Conservation (phyloP, 2,329 filamentous ascomycete species). For the Diaporthe capsici region DNA sequence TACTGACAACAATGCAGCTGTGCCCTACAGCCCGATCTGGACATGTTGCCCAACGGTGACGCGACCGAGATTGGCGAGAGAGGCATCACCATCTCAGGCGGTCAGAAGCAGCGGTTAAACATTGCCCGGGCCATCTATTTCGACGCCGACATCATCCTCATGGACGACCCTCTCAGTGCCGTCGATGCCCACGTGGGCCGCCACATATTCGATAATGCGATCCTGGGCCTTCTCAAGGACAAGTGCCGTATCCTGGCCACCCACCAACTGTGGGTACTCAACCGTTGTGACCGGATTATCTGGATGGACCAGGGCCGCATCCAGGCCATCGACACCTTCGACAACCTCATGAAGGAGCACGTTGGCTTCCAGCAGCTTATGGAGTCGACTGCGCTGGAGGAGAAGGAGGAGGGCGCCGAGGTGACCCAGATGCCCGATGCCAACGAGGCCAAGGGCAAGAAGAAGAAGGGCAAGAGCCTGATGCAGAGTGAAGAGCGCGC, state of each 20-base stretch:
- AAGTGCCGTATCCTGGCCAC: constrained; percentile 79
- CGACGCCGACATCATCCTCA: constrained; percentile 50
- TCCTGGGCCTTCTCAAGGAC: constrained; percentile 74
- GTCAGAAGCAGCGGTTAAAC: constrained; percentile 95
- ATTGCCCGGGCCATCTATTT: constrained; percentile 77
- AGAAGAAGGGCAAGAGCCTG: constrained; percentile 70
- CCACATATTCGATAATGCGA: constrained; percentile 76
- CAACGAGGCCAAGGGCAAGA: constrained; percentile 60
- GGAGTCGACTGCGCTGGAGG: constrained; percentile 84
- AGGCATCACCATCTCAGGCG: constrained; percentile 96
- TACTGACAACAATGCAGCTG: constrained; percentile 65
- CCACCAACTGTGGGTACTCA: constrained; percentile 77
- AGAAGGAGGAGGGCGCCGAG: constrained; percentile 69
- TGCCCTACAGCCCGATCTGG: constrained; percentile 85
- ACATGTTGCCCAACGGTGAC: constrained; percentile 93
- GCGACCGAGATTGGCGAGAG: constrained; percentile 94
- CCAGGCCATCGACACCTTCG: constrained; percentile 73
- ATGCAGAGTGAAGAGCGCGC: constrained; percentile 83
- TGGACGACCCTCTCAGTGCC: constrained; percentile 52
- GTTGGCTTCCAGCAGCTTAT: constrained; percentile 85
- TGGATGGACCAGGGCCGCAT: constrained; percentile 76
- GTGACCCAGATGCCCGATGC: constrained; percentile 53
- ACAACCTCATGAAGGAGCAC: constrained; percentile 73
- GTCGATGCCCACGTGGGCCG: constrained; percentile 53
- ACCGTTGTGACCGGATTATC: constrained; percentile 76